phyloP scores from a whole-genome alignment of 208 protist species.

The Porcisia hertigi region DNA sequence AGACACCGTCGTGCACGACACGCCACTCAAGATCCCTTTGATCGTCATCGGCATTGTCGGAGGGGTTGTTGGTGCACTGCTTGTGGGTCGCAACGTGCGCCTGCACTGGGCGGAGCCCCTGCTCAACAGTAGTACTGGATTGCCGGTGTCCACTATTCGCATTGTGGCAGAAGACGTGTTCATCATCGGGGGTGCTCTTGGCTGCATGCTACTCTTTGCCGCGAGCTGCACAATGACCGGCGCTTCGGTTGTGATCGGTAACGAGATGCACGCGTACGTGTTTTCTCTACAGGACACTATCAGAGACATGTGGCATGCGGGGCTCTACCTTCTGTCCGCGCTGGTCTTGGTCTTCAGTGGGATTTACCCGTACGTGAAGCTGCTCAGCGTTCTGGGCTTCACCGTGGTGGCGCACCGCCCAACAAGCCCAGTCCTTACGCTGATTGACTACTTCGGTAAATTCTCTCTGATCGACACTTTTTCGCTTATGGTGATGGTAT shows the following conservation, averaged over 20 bases:
- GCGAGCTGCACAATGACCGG: constrained; percentile 66
- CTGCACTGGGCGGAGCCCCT: constrained; percentile 25
- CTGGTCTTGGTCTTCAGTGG: constrained; percentile 93
- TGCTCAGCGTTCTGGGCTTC: constrained; percentile 71
- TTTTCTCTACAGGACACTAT: constrained; percentile 88
- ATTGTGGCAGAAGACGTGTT: constrained; percentile 53
- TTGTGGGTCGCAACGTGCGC: constrained; percentile 19
- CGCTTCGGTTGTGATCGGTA: constrained; percentile 49
- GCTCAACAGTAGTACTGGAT: constrained; percentile 7
- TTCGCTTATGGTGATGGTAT: constrained; percentile 92
- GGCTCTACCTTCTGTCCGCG: constrained; percentile 78
- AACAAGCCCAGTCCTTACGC: constrained; percentile 44
- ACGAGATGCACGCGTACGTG: constrained; percentile 52
- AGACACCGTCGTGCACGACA: neutral
- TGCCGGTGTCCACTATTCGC: constrained; percentile 22
- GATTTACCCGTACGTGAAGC: constrained; percentile 94
- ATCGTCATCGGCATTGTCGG: constrained; percentile 1
- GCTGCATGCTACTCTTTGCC: constrained; percentile 36
- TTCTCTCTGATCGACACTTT: constrained; percentile 94
- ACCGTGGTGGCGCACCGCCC: constrained; percentile 50
- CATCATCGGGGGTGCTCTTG: constrained; percentile 29
- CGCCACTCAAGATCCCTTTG: constrained; percentile 8
- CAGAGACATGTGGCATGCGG: constrained; percentile 84
- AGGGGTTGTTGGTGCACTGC: neutral
- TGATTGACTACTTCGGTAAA: constrained; percentile 92